Base-by-base conservation (phyloP, 2,329 filamentous ascomycete species). In the Diaporthe sp. region DNA sequence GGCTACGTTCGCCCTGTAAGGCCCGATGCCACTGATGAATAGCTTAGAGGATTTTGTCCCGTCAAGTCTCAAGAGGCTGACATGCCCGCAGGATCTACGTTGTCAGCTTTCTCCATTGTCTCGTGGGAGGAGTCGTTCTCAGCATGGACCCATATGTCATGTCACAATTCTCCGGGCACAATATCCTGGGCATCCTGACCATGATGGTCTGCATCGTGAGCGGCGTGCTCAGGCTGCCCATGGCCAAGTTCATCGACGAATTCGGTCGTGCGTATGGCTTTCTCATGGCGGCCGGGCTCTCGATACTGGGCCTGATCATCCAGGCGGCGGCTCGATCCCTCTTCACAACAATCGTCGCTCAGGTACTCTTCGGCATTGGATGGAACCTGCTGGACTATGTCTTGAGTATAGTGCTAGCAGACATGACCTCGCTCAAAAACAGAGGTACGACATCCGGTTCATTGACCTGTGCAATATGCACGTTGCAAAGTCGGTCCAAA, bases 371-470 rank as follows among this genome's bases (percentile, higher is more conserved):
- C 12, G 62, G 22, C 8, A 25, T 68, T 13, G 46, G 44, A 4
- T 53, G 13, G 28, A 68, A 17, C 22, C 37, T 19, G 12, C 5
- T 68, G 22, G 44, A 37, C 13, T 51, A 39, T n/a, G 22, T 53
- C 44, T 37, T 51, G 28, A n/a, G 13, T 10, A 34, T 68, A 12
- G 39, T 53, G 6, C 7, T 51, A 25, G 62, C 62, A 25, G 44
- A 68, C n/a, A 68, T 68, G 62, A 68, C 44, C 22, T 51, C 62
- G 19, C 44, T 68, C 62, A 51, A 39, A 12, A 51, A 68, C 62
- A 51, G 62, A 68, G 19, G 62, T 67, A 67, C 13, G 61, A 2
- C 12, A 13, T 19, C 6, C 1, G 1, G 10, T 12, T 8, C 15
- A 17, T 4, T 19, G 17, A 19, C 7, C 7, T 44, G 13, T 44